These are phyloP conservation scores for Somion occarium DNA, from an alignment of 1,284 basidiomycete genomes.

Conservation along the genomic window DNA sequence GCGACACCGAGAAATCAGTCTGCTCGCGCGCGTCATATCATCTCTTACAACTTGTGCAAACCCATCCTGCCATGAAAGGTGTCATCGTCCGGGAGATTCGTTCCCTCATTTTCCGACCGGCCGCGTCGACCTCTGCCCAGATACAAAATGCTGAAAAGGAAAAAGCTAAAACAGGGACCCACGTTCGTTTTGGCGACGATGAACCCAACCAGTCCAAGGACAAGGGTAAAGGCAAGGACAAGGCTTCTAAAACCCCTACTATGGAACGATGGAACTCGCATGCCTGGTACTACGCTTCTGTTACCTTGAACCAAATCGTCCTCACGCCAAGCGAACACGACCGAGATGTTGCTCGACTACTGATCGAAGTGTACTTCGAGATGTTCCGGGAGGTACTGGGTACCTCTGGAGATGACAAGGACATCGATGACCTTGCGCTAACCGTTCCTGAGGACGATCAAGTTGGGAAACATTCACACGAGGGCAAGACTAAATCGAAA, in stretches of 20 bases:
- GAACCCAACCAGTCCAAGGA: constrained; percentile 16
- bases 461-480: constrained; percentile 29
- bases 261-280: constrained; percentile 30
- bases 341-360: constrained; percentile 72
- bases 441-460: constrained; percentile 9
- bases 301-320: constrained; percentile 94
- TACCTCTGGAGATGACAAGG: constrained; percentile 29
- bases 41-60: constrained; percentile 84
- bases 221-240: constrained; percentile 15
- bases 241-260: constrained; percentile 6
- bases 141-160: constrained; percentile 26
- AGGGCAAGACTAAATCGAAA: constrained; percentile 26
- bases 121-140: constrained; percentile 35
- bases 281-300: constrained; percentile 81
- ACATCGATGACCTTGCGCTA: constrained; percentile 29
- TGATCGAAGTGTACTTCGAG: constrained; percentile 94
- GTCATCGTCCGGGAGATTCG: constrained; percentile 89
- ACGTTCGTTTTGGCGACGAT: constrained; percentile 35
- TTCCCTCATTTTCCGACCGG: constrained; percentile 68
- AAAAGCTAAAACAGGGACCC: constrained; percentile 24
- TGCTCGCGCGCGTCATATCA: constrained; percentile 90
- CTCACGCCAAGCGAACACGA: constrained; percentile 64
- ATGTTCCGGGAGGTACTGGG: constrained; percentile 89
- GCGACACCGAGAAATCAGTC: constrained; percentile 86
- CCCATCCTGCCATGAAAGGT: constrained; percentile 92